phyloP scores from a whole-genome alignment of 176 grass and related monocot species.

The Oryza longistaminata region DNA sequence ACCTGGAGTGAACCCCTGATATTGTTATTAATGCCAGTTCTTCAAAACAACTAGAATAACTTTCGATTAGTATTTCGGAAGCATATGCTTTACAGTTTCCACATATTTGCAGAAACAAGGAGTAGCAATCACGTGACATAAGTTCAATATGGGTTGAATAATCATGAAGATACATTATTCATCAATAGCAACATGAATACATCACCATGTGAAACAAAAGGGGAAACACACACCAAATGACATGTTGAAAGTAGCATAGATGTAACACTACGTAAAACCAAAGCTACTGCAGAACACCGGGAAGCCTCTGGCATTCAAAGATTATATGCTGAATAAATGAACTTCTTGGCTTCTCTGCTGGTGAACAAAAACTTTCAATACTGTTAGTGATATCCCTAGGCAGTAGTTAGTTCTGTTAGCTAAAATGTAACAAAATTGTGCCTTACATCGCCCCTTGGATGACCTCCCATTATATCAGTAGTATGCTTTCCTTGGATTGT shows the following conservation, averaged over 20 bases:
- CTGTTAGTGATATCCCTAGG: constrained; percentile 36
- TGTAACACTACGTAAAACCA: constrained; percentile 18
- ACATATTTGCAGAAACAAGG: background rate
- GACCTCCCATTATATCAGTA: constrained; percentile 49
- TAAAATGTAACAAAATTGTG: constrained; percentile 27
- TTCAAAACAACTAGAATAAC: background rate
- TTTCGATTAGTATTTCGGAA: background rate
- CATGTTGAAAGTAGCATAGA: background rate
- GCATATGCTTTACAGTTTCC: too few relatives aligned
- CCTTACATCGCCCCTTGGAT: constrained; percentile 43
- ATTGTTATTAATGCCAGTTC: too few relatives aligned
- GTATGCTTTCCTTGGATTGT: constrained; percentile 86
- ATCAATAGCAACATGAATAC: background rate
- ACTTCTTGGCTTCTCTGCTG: constrained; percentile 49
- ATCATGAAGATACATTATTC: background rate
- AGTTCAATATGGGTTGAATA: background rate
- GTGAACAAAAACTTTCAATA: constrained; percentile 52
- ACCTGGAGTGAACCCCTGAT: too few relatives aligned
- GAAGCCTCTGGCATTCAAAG: constrained; percentile 35
- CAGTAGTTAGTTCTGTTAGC: constrained; percentile 31
- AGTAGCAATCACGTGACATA: background rate
- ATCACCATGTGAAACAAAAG: constrained; percentile 17
- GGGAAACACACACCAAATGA: constrained; percentile 3
- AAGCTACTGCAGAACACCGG: constrained; percentile 18
- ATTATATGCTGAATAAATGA: constrained; percentile 34